Evolutionary conservation across 768 basidiomycete species (phyloP), one percentile per base, ranked within the genome.

Genomic region (Serendipita sp.): DNA sequence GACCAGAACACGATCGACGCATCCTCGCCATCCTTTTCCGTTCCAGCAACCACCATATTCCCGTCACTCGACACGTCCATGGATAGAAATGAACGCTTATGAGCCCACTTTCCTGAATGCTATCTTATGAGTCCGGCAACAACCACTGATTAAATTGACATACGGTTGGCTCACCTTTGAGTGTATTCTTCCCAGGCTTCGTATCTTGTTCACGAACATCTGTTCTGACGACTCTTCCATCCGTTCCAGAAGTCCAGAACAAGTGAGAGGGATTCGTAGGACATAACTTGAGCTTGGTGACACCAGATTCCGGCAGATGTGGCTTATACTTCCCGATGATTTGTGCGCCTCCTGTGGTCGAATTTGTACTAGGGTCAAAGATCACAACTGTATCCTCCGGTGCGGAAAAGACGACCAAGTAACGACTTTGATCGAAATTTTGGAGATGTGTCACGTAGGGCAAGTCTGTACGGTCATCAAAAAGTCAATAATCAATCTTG

Each of bases 1-100:
- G 65, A 90, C 93, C 92, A 96, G 76, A 87, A 96, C 2, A 91
- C 68, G 46, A 96, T 84, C 5, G 83, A 77, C 0, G 92, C 88
- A 67, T 95, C 92, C 51, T 92, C 85, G 11, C 82, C 83, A 66
- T 85, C 81, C 18, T 93, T 73, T 67, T 89, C 90, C 0, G 91
- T 88, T 15, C 93, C 93, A 10, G 85, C 91, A 18, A 85, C 90
- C 28, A 95, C 80, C 1, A 85, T 83, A 68, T 79, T 72, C 3
- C 89, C 89, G 68, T 89, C 84, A 0, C 75, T 69, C 2, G 88
- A 85, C 3, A 85, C 79, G 71, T 89, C 89, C 44, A 70, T 67
- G 13, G 64, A 66, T 28, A 71, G 65, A 3, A 71, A 64, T 15
- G 56, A 54, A 15, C 60, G 28, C 15, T 48, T 32, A 16, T 63